These are phyloP conservation scores for Ceratocystis cubensis DNA, from an alignment of 2,329 filamentous ascomycete genomes.

Conservation along the genomic window DNA sequence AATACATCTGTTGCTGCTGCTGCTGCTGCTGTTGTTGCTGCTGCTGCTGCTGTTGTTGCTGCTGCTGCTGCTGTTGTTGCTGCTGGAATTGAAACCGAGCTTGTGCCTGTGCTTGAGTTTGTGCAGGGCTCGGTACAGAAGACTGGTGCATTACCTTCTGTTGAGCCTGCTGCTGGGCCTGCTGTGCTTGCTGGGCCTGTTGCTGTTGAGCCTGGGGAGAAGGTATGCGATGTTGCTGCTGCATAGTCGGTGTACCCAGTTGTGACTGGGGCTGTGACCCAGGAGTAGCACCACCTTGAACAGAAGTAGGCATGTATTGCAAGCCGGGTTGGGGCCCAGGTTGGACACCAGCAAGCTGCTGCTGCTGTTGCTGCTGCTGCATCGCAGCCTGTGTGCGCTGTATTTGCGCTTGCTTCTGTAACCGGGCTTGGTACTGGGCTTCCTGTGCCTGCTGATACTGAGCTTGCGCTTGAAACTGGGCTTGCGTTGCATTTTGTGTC, in stretches of 20 bases:
- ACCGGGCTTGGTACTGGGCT: background rate
- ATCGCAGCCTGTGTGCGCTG: constrained; percentile 20
- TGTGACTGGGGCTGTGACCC: constrained; percentile 6
- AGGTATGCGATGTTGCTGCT: constrained; percentile 1
- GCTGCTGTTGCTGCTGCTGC: constrained; percentile 13
- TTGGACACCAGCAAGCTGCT: background rate
- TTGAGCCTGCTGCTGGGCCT: background rate
- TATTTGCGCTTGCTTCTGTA: constrained; percentile 15
- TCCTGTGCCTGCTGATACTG: constrained; percentile 18
- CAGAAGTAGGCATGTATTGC: constrained; percentile 1
- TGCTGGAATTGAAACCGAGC: constrained; percentile 24
- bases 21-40: constrained; percentile 26
- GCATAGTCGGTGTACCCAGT: background rate
- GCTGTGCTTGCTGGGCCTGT: constrained; percentile 16
- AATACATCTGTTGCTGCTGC: constrained; percentile 25
- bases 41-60: constrained; percentile 25
- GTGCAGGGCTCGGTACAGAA: background rate
- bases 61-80: constrained; percentile 26
- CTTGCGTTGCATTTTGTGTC: background rate
- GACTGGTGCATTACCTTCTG: background rate
- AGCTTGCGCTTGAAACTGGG: constrained; percentile 1
- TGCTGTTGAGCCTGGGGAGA: constrained; percentile 25
- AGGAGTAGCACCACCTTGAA: background rate
- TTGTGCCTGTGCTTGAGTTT: constrained; percentile 14
- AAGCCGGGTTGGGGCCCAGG: background rate